Base-by-base conservation (phyloP, 2,329 filamentous ascomycete species). In the Ophiostoma perfectum region DNA sequence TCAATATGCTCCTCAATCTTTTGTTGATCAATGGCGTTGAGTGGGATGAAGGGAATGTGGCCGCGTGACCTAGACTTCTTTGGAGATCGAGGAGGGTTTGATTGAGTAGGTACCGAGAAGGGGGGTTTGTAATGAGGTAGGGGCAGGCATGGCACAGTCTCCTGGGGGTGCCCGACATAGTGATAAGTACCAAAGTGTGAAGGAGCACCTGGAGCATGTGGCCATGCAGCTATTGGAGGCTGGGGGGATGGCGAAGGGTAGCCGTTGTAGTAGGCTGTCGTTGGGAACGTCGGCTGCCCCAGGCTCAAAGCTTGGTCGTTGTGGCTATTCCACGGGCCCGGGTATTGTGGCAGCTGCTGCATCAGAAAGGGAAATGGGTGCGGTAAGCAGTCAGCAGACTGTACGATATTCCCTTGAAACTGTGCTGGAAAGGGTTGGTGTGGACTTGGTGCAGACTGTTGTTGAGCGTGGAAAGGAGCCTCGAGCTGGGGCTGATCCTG, bases 1-100 rank as follows among this genome's bases (percentile, higher is more conserved):
- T 73, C 72, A 41, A 73, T 66, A 8, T 71, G 67, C 60, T 72
- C 70, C 18, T 73, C 72, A 3, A 72, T 69, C 39, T 69, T 64
- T 42, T 73, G 72, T 42, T 73, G 72, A 2, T 68, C 66, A 0
- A 16, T 41, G 0, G 72, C 67, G 16, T 11, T 52, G 5, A 71
- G 64, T 4, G 70, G 65, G 5, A 64, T 39, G 12, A 69, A 70
- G 36, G 60, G 60, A 1, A 41, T 42, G 14, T 42, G 16, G 7
- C 27, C 58, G 12, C 18, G 1, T 39, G 58, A 2, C 12, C 14
- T 6, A 2, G 58, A 9, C 3, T n/a, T 52, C 5, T 9, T 58
- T 62, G 14, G 38, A 41, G 38, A 12, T 14, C 36, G 16, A 3
- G 14, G 58, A 4, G 58, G 58, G 11, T n/a, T n/a, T n/a, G 11